phyloP scores from a whole-genome alignment of 2,329 filamentous ascomycete species.

The Didymella sp. region DNA sequence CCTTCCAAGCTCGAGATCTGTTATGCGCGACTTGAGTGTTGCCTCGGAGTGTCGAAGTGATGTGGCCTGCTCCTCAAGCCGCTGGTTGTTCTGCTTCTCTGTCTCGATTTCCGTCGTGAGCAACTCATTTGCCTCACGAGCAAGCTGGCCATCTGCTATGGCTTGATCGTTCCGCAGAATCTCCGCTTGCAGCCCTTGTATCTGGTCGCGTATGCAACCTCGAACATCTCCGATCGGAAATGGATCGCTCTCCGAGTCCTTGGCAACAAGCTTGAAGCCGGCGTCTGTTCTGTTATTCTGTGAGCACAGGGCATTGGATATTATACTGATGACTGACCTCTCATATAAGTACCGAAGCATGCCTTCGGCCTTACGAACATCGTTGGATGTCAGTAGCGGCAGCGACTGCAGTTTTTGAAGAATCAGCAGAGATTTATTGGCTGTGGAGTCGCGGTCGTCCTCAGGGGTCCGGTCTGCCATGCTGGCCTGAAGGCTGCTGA shows the following conservation, averaged over 20 bases:
- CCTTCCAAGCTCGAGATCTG: conserved; percentile 27
- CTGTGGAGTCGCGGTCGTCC: neutral
- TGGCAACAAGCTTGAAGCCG: conserved; percentile 19
- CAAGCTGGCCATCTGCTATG: conserved; percentile 22
- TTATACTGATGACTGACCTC: conserved; percentile 21
- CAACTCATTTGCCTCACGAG: conserved; percentile 21
- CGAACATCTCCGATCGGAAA: conserved; percentile 17
- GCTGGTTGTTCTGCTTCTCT: conserved; percentile 22
- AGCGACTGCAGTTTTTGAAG: conserved; percentile 28
- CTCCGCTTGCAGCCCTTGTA: conserved; percentile 25
- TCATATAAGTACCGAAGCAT: conserved; percentile 34
- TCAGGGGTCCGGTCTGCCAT: conserved; percentile 11
- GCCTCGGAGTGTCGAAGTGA: conserved; percentile 20
- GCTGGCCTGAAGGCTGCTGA: neutral
- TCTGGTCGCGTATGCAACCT: conserved; percentile 22
- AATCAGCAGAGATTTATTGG: conserved; percentile 28
- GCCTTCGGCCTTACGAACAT: conserved; percentile 31
- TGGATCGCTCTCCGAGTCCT: neutral
- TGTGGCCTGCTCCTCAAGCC: conserved; percentile 22
- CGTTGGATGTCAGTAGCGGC: conserved; percentile 28
- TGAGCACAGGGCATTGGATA: neutral
- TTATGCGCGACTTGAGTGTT: conserved; percentile 16
- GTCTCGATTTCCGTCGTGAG: conserved; percentile 27
- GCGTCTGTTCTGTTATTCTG: conserved; percentile 5
- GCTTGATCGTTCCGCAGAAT: conserved; percentile 32